Conservation (phyloP, 768 basidiomycete species). For the Naganishia onofrii region DNA sequence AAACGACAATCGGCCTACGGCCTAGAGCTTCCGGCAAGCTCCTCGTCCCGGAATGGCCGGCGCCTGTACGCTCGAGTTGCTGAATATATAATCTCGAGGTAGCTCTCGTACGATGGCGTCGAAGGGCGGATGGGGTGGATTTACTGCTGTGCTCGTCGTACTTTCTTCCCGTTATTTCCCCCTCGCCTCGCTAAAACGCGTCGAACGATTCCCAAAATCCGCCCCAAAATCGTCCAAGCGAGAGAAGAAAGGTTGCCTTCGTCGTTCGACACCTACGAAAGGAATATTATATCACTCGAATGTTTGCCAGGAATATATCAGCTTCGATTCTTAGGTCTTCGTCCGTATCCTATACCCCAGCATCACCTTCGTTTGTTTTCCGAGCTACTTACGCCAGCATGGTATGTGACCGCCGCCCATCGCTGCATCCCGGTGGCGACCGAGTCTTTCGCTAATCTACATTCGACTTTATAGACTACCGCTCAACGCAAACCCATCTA, state of each 20-base stretch:
- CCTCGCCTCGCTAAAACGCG: neutral
- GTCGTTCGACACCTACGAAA: neutral
- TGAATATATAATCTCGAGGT: slow-evolving; percentile 1
- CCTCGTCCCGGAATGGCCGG: slow-evolving; percentile 14
- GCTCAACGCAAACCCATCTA: slow-evolving; percentile 37
- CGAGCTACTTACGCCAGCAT: slow-evolving; percentile 18
- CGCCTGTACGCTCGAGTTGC: neutral
- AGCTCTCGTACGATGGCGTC: neutral
- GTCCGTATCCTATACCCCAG: slow-evolving; percentile 14
- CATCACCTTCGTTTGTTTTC: slow-evolving; percentile 7
- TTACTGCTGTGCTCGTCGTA: neutral
- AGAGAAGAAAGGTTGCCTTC: slow-evolving; percentile 7
- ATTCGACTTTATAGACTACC: neutral
- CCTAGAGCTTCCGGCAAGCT: neutral
- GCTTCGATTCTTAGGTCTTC: slow-evolving; percentile 17
- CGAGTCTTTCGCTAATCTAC: neutral
- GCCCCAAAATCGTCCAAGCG: slow-evolving; percentile 24
- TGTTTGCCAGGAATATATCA: slow-evolving; percentile 19
- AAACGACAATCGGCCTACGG: neutral
- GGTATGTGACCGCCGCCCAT: neutral
- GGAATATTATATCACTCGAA: neutral
- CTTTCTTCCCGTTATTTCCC: neutral
- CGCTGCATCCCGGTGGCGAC: no score
- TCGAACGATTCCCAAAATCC: slow-evolving; percentile 11
- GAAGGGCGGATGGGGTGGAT: neutral